phyloP scores from a whole-genome alignment of 2,329 filamentous ascomycete genomes.

The Monilinia fructicola region DNA sequence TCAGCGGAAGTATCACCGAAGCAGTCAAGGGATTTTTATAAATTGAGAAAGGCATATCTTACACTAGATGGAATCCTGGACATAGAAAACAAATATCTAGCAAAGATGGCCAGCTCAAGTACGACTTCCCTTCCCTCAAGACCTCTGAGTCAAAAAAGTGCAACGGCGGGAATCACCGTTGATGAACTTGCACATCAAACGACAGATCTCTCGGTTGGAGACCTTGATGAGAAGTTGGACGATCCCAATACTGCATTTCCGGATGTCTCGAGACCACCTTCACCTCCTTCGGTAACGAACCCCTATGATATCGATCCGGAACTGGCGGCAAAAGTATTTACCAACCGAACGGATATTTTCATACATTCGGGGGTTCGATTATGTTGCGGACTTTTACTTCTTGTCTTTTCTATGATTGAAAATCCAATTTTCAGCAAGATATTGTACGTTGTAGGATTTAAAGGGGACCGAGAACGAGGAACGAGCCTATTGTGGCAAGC shows the following conservation, averaged over 20 bases:
- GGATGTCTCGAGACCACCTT: conserved; percentile 12
- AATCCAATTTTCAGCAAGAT: conserved; percentile 88
- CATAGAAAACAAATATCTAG: conserved; percentile 62
- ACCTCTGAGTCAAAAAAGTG: neutral
- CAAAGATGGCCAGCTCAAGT: conserved; percentile 35
- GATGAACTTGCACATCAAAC: conserved; percentile 16
- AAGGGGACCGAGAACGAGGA: conserved; percentile 80
- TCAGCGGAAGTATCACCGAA: conserved; percentile 92
- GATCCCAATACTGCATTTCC: conserved; percentile 8
- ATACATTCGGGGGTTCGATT: conserved; percentile 86
- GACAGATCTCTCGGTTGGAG: conserved; percentile 2
- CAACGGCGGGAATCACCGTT: neutral
- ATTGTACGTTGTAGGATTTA: conserved; percentile 85
- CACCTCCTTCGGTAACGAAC: conserved; percentile 25
- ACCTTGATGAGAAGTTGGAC: conserved; percentile 3
- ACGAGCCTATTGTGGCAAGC: conserved; percentile 88
- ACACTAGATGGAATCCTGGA: conserved; percentile 77
- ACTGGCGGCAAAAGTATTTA: conserved; percentile 61
- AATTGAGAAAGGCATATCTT: conserved; percentile 82
- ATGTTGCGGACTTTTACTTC: conserved; percentile 81
- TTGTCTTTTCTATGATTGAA: conserved; percentile 82
- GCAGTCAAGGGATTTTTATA: conserved; percentile 90
- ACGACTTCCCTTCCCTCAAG: conserved; percentile 26
- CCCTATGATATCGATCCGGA: conserved; percentile 38
- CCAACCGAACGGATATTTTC: conserved; percentile 78